These are phyloP conservation scores for Brettanomyces bruxellensis DNA, from an alignment of 805 yeast genomes.

Conservation along the genomic window DNA sequence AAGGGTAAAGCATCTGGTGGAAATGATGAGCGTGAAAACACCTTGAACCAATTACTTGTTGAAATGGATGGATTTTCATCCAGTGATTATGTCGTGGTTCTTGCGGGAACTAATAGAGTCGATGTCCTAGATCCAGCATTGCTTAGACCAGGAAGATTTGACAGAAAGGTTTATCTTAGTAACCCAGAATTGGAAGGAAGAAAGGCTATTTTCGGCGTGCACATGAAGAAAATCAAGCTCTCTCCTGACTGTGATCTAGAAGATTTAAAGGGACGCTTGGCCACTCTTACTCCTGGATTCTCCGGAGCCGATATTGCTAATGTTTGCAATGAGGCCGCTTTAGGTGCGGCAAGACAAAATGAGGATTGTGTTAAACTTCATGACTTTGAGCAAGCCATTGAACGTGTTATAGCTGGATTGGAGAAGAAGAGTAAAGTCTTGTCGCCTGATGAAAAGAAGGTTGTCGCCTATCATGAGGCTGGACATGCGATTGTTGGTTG, in stretches of 20 bases:
- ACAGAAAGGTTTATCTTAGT: conserved; percentile 80
- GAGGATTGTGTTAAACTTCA: conserved; percentile 50
- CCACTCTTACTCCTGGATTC: conserved; percentile 91
- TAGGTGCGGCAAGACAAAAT: conserved; percentile 79
- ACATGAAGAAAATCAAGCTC: conserved; percentile 52
- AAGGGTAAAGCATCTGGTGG: conserved; percentile 70
- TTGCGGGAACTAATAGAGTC: conserved; percentile 92
- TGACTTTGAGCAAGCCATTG: conserved; percentile 89
- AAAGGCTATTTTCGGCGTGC: conserved; percentile 77
- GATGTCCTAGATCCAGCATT: conserved; percentile 86
- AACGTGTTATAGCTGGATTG: conserved; percentile 90
- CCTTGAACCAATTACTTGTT: conserved; percentile 83
- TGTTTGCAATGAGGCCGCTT: conserved; percentile 89
- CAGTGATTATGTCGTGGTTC: conserved; percentile 84
- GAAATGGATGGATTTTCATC: conserved; percentile 93
- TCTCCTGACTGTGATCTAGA: conserved; percentile 38
- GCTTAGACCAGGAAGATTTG: conserved; percentile 92
- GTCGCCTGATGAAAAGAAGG: conserved; percentile 69
- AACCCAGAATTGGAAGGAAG: conserved; percentile 86
- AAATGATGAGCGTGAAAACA: conserved; percentile 89
- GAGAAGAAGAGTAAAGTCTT: conserved; percentile 77
- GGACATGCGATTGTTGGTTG: conserved; percentile 97
- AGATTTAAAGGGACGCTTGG: conserved; percentile 70
- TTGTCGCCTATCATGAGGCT: conserved; percentile 93
- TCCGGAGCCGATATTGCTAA: conserved; percentile 96